Conservation (phyloP, 768 basidiomycete genomes). For the Auricularia auricula-judae region DNA sequence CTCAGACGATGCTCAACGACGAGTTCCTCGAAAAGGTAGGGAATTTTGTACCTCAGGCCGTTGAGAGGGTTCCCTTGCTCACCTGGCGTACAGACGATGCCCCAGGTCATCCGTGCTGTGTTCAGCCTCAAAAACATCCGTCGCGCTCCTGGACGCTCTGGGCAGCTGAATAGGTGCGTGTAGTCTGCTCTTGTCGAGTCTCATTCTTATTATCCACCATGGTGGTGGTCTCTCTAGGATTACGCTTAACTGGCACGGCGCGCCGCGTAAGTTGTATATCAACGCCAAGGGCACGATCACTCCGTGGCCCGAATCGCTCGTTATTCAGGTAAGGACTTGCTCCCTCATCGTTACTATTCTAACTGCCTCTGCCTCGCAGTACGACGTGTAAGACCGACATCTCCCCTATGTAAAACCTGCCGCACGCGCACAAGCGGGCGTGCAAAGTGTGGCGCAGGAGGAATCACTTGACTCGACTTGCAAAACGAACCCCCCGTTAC, state of each 20-base stretch:
- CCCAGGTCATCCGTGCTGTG: slow-evolving; percentile 53
- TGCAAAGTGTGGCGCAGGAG: too few species aligned
- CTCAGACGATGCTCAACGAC: slow-evolving; percentile 34
- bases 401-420: too few species aligned
- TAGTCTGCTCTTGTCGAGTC: not conserved
- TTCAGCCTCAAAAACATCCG: slow-evolving; percentile 46
- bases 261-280: slow-evolving; percentile 2
- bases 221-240: not conserved
- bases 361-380: not conserved
- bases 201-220: too few species aligned
- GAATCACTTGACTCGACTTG: too few species aligned
- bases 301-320: slow-evolving; percentile 8
- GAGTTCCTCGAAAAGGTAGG: slow-evolving; percentile 44
- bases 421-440: too few species aligned
- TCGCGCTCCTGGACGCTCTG: slow-evolving; percentile 61
- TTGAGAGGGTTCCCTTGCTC: slow-evolving; percentile 20
- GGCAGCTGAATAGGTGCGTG: slow-evolving; percentile 42
- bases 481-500: too few species aligned
- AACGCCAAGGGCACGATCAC: slow-evolving; percentile 6
- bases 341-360: not conserved
- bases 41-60: not conserved
- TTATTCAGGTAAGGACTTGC: slow-evolving; percentile 6
- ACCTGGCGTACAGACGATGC: slow-evolving; percentile 31
- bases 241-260: slow-evolving; percentile 1
- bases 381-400: not conserved